These are phyloP conservation scores for Hanseniaspora lachancei DNA, from an alignment of 805 yeast species.

Conservation along the genomic window DNA sequence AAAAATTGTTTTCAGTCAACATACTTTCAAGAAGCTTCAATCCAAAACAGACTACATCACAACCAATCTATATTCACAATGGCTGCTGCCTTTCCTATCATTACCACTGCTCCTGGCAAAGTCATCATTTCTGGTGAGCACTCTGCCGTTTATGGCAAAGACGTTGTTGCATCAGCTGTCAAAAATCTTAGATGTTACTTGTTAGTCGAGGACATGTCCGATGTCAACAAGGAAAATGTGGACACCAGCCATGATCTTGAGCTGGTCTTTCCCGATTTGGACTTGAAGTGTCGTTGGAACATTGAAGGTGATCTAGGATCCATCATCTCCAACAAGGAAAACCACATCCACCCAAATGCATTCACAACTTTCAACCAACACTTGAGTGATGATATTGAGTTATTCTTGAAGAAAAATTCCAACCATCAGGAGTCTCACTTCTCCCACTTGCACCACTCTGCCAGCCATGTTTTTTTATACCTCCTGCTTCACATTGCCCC, in stretches of 20 bases:
- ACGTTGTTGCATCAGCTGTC: constrained; percentile 92
- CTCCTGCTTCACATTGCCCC: constrained; percentile 51
- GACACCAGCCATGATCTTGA: constrained; percentile 31
- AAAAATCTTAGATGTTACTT: constrained; percentile 67
- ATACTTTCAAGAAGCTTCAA: too few species aligned
- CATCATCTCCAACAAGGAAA: not conserved
- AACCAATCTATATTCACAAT: not conserved
- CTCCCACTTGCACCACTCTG: constrained; percentile 50
- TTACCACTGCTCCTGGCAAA: constrained; percentile 91
- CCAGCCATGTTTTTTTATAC: constrained; percentile 76
- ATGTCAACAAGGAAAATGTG: constrained; percentile 27
- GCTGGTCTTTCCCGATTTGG: constrained; percentile 76
- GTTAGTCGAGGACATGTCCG: constrained; percentile 33
- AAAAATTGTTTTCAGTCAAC: too few species aligned
- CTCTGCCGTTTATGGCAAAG: constrained; percentile 83
- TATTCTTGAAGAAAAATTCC: constrained; percentile 35
- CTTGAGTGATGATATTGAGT: constrained; percentile 37
- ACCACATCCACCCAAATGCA: constrained; percentile 32
- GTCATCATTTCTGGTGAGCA: constrained; percentile 95
- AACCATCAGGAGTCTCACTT: constrained; percentile 29
- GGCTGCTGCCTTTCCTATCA: constrained; percentile 37
- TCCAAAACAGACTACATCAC: too few species aligned
- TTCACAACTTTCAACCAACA: constrained; percentile 21
- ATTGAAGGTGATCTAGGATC: not conserved
- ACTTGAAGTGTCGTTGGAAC: constrained; percentile 52